Evolutionary conservation across 2,329 filamentous ascomycete genomes (phyloP).

Genomic region (Xylogone sp.): DNA sequence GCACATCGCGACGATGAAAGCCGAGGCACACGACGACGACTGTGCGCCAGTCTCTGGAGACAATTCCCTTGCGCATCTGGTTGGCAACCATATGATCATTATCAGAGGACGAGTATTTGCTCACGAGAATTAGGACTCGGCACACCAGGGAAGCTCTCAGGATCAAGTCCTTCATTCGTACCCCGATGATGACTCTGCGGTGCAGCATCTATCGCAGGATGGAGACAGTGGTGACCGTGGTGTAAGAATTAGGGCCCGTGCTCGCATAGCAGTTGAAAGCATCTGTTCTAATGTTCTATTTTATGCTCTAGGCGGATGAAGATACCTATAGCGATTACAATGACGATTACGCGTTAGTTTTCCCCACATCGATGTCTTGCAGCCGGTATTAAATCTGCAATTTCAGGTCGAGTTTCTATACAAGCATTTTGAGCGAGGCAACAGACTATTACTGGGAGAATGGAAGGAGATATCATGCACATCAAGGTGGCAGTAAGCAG

Average conservation of each 20-base stretch:
- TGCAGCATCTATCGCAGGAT: not conserved
- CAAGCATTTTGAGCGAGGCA: not conserved
- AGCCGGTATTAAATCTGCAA: not conserved
- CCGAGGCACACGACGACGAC: too few species aligned
- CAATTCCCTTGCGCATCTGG: too few species aligned
- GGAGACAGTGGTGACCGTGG: not conserved
- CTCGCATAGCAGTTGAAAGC: not conserved
- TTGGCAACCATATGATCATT: too few species aligned
- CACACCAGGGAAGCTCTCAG: not conserved
- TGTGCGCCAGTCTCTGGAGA: too few species aligned
- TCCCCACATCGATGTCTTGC: not conserved
- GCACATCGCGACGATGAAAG: too few species aligned
- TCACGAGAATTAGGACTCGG: not conserved
- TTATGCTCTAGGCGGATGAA: not conserved
- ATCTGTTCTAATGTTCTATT: not conserved
- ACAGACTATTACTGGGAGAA: constrained; percentile 31
- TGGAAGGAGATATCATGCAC: constrained; percentile 43
- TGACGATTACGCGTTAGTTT: not conserved
- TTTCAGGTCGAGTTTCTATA: constrained; percentile 2
- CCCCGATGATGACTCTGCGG: not conserved
- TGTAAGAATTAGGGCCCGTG: not conserved
- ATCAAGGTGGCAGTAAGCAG: constrained; percentile 32
- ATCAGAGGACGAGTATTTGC: too few species aligned
- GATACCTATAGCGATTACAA: not conserved
- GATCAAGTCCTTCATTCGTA: too few species aligned